These are phyloP conservation scores for Phytophthora colocasiae DNA, from an alignment of 352 stramenopile species.

Conservation along the genomic window DNA sequence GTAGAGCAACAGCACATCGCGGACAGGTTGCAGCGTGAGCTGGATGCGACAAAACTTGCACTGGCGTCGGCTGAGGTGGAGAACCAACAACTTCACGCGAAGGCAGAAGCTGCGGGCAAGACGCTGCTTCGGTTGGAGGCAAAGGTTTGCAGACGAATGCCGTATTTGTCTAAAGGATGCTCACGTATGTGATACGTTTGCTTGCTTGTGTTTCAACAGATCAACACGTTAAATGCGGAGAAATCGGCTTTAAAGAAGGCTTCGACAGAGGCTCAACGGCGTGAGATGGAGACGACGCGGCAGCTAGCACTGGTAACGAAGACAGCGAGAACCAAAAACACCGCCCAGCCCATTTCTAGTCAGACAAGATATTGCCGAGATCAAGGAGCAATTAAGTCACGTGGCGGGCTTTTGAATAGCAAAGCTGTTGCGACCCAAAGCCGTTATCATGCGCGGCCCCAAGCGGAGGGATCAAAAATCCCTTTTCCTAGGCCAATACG, in stretches of 20 bases:
- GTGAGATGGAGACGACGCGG: constrained; percentile 57
- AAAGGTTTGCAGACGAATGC: constrained; percentile 36
- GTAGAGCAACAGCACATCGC: constrained; percentile 40
- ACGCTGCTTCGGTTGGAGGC: constrained; percentile 51
- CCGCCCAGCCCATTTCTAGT: not conserved
- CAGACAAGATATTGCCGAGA: not conserved
- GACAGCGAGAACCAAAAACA: not conserved
- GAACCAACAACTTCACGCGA: constrained; percentile 42
- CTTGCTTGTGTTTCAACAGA: constrained; percentile 30
- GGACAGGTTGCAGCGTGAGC: constrained; percentile 38
- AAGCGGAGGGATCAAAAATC: constrained; percentile 40
- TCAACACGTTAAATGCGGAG: constrained; percentile 56
- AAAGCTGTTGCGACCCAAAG: not conserved
- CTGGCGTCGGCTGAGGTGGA: constrained; percentile 34
- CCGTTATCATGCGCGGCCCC: constrained; percentile 32
- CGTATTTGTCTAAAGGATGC: not conserved
- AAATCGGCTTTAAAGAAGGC: constrained; percentile 50
- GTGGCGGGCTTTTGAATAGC: not conserved
- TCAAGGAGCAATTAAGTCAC: too few species aligned
- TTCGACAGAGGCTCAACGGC: constrained; percentile 39
- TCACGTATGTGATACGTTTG: not conserved
- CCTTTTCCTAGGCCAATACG: constrained; percentile 32
- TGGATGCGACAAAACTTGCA: constrained; percentile 41
- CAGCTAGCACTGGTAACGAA: constrained; percentile 44
- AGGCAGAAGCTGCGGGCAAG: constrained; percentile 43